Evolutionary conservation across 768 basidiomycete species (phyloP).

Genomic region (Russula sp.): DNA sequence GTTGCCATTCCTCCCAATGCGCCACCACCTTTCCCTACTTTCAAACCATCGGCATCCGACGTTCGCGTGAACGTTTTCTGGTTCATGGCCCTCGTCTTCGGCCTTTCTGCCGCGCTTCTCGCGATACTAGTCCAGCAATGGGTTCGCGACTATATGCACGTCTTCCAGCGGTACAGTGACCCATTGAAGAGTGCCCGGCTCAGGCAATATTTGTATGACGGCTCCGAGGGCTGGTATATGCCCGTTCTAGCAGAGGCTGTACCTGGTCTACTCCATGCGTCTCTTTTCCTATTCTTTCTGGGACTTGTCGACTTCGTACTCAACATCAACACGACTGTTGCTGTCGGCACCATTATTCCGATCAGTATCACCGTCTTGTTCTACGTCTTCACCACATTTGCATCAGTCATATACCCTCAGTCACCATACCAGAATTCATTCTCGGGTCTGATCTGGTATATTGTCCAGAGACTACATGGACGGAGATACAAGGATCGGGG

Average conservation of each 20-base stretch:
- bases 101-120: conserved; percentile 38
- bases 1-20: neutral
- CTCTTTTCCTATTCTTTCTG: conserved; percentile 45
- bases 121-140: conserved; percentile 47
- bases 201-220: conserved; percentile 34
- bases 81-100: conserved; percentile 35
- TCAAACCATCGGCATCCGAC: conserved; percentile 28
- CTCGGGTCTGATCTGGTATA: conserved; percentile 12
- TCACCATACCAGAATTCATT: conserved; percentile 15
- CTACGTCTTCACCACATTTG: conserved; percentile 18
- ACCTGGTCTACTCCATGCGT: conserved; percentile 45
- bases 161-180: conserved; percentile 29
- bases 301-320: conserved; percentile 42
- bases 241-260: conserved; percentile 38
- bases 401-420: conserved; percentile 7
- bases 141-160: conserved; percentile 35
- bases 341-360: neutral
- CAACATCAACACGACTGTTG: conserved; percentile 25
- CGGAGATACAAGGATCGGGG: conserved; percentile 1
- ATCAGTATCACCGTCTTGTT: conserved; percentile 1
- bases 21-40: conserved; percentile 3
- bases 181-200: conserved; percentile 35
- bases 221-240: conserved; percentile 38
- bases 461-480: neutral
- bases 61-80: conserved; percentile 39